Percentiles rank a stretch among this genome's conserved stretches.
phyloP scores from a whole-genome alignment of 345 rosid genomes.

The Sisymbrium irio region DNA sequence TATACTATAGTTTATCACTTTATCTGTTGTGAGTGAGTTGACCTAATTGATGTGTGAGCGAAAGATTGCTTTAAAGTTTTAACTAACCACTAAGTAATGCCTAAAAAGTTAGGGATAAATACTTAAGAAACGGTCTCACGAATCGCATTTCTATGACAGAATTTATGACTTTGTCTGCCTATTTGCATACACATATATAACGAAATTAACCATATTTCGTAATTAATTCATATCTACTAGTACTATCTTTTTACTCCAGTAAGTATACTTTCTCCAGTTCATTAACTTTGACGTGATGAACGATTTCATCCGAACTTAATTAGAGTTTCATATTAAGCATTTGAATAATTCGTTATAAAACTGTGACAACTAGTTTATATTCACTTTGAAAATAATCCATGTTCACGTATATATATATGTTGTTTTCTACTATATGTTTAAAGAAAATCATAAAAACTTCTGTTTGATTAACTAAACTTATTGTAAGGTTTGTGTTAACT shows the following conservation, averaged over 20 bases:
- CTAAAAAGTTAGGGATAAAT: slow-evolving; percentile 1
- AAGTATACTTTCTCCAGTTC: neutral
- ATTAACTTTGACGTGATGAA: neutral
- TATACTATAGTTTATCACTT: neutral
- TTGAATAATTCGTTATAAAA: too few species aligned
- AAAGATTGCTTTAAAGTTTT: neutral
- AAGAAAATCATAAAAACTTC: too few species aligned
- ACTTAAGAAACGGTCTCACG: slow-evolving; percentile 2
- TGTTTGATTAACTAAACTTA: neutral
- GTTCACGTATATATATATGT: too few species aligned
- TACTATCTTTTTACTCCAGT: neutral
- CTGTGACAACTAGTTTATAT: too few species aligned
- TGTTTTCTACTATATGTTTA: too few species aligned
- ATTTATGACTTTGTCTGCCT: slow-evolving; percentile 30
- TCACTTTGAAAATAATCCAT: too few species aligned
- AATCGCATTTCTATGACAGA: slow-evolving; percentile 21
- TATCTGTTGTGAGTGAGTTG: neutral
- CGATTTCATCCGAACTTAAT: too few species aligned
- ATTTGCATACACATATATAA: slow-evolving; percentile 1
- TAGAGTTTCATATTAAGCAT: too few species aligned
- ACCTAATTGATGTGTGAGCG: neutral
- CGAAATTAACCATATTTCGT: neutral
- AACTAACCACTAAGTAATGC: slow-evolving; percentile 8
- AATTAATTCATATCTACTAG: neutral
- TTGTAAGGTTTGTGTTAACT: neutral